These are phyloP conservation scores for Penicillium nucicola DNA, from an alignment of 495 filamentous ascomycete species.

Conservation along the genomic window DNA sequence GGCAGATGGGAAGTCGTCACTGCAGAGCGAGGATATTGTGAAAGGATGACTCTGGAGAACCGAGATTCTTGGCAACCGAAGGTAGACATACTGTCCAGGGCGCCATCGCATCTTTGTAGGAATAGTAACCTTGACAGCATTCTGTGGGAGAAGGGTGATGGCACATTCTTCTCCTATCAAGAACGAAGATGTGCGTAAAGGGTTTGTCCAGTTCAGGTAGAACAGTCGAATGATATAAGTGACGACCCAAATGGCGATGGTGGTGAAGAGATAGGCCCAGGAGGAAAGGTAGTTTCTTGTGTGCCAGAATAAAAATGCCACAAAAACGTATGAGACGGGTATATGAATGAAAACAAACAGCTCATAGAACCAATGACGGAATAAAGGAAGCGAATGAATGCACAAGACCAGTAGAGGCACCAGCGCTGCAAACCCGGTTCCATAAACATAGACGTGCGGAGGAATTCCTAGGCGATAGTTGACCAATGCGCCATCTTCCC, in stretches of 20 bases:
- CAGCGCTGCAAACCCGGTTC: constrained; percentile 83
- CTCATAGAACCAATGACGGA: constrained; percentile 69
- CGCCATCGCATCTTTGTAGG: constrained; percentile 91
- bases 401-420: constrained; percentile 79
- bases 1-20: constrained; percentile 81
- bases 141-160: constrained; percentile 82
- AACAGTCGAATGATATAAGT: constrained; percentile 64
- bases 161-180: constrained; percentile 85
- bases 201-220: constrained; percentile 85
- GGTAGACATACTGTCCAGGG: constrained; percentile 91
- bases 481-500: constrained; percentile 67
- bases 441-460: constrained; percentile 67
- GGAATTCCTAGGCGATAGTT: constrained; percentile 65
- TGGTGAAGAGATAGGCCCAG: constrained; percentile 86
- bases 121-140: constrained; percentile 89
- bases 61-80: constrained; percentile 88
- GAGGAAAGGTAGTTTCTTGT: constrained; percentile 88
- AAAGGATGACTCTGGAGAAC: constrained; percentile 93
- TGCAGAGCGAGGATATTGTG: constrained; percentile 87
- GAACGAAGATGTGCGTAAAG: constrained; percentile 66
- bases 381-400: constrained; percentile 72
- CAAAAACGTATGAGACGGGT: constrained; percentile 73
- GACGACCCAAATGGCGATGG: constrained; percentile 70
- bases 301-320: constrained; percentile 93
- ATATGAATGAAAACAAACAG: constrained; percentile 79